These are phyloP conservation scores for Mycena filopes DNA, from an alignment of 768 basidiomycete species.

Conservation along the genomic window DNA sequence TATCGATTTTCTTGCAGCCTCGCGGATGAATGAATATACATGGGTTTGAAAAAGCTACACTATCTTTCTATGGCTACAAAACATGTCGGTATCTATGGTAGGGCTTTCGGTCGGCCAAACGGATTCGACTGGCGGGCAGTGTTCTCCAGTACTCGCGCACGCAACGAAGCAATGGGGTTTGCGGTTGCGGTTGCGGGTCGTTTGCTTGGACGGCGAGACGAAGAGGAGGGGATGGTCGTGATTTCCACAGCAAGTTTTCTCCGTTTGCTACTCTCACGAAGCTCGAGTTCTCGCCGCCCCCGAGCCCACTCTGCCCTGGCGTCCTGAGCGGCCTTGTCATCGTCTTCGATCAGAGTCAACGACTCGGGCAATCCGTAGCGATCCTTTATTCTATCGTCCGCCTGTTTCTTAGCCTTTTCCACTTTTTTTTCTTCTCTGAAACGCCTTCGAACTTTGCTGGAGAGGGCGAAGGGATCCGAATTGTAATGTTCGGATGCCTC, in stretches of 20 bases:
- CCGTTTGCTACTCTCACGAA: slow-evolving; percentile 57
- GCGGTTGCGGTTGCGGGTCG: slow-evolving; percentile 28
- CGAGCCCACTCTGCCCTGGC: slow-evolving; percentile 74
- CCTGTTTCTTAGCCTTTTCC: slow-evolving; percentile 70
- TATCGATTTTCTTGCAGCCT: slow-evolving; percentile 61
- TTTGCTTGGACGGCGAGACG: slow-evolving; percentile 23
- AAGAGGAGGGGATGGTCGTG: slow-evolving; percentile 30
- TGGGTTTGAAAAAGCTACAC: slow-evolving; percentile 12
- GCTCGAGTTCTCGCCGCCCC: slow-evolving; percentile 59
- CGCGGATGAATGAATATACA: slow-evolving; percentile 21
- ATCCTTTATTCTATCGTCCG: slow-evolving; percentile 77
- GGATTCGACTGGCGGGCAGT: slow-evolving; percentile 55
- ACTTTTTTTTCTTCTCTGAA: slow-evolving; percentile 92
- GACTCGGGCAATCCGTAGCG: slow-evolving; percentile 82
- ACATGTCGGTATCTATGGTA: background rate
- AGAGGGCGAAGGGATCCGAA: slow-evolving; percentile 88
- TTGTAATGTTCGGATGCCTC: slow-evolving; percentile 81
- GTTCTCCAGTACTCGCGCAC: slow-evolving; percentile 68
- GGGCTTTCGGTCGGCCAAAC: slow-evolving; percentile 22
- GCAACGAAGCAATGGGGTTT: slow-evolving; percentile 53
- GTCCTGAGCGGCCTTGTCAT: slow-evolving; percentile 64
- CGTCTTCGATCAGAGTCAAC: slow-evolving; percentile 73
- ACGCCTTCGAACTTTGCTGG: slow-evolving; percentile 75
- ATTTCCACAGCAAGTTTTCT: slow-evolving; percentile 51
- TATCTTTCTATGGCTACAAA: slow-evolving; percentile 22